A percentile compares a stretch with the other conserved stretches of the same genome.
These are phyloP conservation scores for Schizochytrium sp. DNA, from an alignment of 108 stramenopile genomes.

Conservation along the genomic window DNA sequence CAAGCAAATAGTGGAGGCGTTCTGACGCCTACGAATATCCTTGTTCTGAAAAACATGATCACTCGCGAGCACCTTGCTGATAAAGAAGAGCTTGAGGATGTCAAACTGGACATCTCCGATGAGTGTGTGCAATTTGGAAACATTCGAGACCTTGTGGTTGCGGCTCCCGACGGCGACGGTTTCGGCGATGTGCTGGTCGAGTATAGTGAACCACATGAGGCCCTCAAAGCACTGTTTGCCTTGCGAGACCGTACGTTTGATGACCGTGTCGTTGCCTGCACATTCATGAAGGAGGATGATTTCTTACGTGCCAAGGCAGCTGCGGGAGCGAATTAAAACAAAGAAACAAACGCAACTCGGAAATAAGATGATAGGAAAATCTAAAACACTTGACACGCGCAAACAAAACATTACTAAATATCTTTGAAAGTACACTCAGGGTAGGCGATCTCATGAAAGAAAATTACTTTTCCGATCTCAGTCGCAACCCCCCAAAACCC, in stretches of 20 bases:
- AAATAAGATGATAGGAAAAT: too few relatives aligned
- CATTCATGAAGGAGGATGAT: neutral
- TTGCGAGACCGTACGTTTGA: slow-evolving; percentile 89
- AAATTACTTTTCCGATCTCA: too few relatives aligned
- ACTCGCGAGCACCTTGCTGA: slow-evolving; percentile 88
- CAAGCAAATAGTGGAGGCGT: neutral
- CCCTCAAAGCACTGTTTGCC: slow-evolving; percentile 81
- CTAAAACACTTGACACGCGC: too few relatives aligned
- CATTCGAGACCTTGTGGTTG: slow-evolving; percentile 81
- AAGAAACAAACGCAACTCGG: too few relatives aligned
- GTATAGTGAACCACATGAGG: slow-evolving; percentile 83
- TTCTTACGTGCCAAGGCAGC: neutral
- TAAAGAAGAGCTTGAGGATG: slow-evolving; percentile 84
- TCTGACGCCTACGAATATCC: slow-evolving; percentile 71
- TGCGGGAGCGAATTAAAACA: too few relatives aligned
- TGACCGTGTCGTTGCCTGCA: slow-evolving; percentile 17
- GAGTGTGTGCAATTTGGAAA: slow-evolving; percentile 86
- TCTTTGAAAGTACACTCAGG: too few relatives aligned
- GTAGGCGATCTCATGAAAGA: too few relatives aligned
- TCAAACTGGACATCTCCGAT: slow-evolving; percentile 84
- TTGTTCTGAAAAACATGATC: slow-evolving; percentile 97
- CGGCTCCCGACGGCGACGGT: slow-evolving; percentile 78
- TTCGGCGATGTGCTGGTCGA: slow-evolving; percentile 89
- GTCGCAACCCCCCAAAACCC: too few relatives aligned
- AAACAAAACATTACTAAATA: too few relatives aligned